phyloP scores from a whole-genome alignment of 805 yeast genomes.

The Metschnikowia amazonensis region DNA sequence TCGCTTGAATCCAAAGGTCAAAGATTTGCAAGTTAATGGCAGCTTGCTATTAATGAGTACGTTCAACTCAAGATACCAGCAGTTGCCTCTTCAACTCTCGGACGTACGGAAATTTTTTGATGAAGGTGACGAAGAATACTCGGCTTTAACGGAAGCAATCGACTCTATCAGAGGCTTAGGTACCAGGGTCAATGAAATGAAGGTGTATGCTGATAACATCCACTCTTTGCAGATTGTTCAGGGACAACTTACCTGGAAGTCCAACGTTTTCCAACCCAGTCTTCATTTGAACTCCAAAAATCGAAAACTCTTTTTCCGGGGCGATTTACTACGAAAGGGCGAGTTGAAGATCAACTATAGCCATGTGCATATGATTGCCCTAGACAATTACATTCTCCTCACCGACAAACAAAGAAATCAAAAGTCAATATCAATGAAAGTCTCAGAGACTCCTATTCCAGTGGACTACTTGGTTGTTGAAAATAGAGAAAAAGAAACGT shows the following conservation, averaged over 20 bases:
- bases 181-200: constrained; percentile 55
- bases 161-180: constrained; percentile 54
- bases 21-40: constrained; percentile 40
- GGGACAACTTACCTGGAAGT: constrained; percentile 52
- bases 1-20: constrained; percentile 49
- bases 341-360: constrained; percentile 60
- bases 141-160: constrained; percentile 49
- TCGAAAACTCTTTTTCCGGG: constrained; percentile 55
- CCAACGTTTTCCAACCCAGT: constrained; percentile 41
- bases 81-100: constrained; percentile 58
- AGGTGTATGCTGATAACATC: constrained; percentile 56
- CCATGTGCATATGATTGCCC: constrained; percentile 49
- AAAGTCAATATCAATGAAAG: constrained; percentile 29
- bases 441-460: constrained; percentile 49
- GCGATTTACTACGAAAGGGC: constrained; percentile 56
- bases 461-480: constrained; percentile 55
- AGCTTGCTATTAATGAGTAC: constrained; percentile 39
- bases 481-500: constrained; percentile 21
- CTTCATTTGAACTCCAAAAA: constrained; percentile 39
- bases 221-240: constrained; percentile 53
- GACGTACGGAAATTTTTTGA: constrained; percentile 50
- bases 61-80: constrained; percentile 41
- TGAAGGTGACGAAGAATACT: constrained; percentile 47
- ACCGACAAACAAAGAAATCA: constrained; percentile 52
- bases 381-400: constrained; percentile 69